Evolutionary conservation across 1,139 yeast species (phyloP).

Genomic region (Hemisphaericaspora xylanilytica): DNA sequence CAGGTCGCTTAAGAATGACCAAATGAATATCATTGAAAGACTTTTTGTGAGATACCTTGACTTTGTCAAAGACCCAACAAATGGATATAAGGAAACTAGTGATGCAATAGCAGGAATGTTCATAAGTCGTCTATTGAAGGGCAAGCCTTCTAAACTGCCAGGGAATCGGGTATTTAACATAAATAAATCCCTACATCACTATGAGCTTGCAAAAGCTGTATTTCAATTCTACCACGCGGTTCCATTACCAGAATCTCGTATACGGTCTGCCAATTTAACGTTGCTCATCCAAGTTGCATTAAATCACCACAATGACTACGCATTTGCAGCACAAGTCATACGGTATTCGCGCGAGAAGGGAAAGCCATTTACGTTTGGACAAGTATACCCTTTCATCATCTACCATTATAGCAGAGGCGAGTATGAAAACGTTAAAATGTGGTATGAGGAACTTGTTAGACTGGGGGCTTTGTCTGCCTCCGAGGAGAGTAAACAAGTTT

Average conservation of each 20-base stretch:
- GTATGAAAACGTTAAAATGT: slow-evolving; percentile 29
- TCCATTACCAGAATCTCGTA: slow-evolving; percentile 12
- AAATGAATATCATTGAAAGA: slow-evolving; percentile 12
- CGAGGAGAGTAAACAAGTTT: slow-evolving; percentile 28
- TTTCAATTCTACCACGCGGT: slow-evolving; percentile 23
- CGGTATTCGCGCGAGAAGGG: slow-evolving; percentile 24
- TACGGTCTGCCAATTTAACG: slow-evolving; percentile 26
- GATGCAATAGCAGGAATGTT: slow-evolving; percentile 32
- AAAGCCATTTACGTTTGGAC: slow-evolving; percentile 40
- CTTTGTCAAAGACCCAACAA: slow-evolving; percentile 2
- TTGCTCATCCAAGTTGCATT: slow-evolving; percentile 31
- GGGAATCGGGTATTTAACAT: not conserved
- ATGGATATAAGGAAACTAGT: slow-evolving; percentile 11
- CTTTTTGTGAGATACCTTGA: slow-evolving; percentile 22
- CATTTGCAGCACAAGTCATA: slow-evolving; percentile 34
- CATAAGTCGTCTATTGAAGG: slow-evolving; percentile 17
- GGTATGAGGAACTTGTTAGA: slow-evolving; percentile 39
- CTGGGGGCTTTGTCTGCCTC: slow-evolving; percentile 32
- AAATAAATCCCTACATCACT: slow-evolving; percentile 18
- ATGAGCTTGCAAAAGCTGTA: slow-evolving; percentile 30
- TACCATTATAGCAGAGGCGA: slow-evolving; percentile 36
- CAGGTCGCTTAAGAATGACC: slow-evolving; percentile 16
- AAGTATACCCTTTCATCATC: slow-evolving; percentile 39
- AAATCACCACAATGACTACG: slow-evolving; percentile 30
- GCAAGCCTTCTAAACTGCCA: slow-evolving; percentile 10